phyloP scores from a whole-genome alignment of 768 basidiomycete species.

The Chalciporus piperatus region DNA sequence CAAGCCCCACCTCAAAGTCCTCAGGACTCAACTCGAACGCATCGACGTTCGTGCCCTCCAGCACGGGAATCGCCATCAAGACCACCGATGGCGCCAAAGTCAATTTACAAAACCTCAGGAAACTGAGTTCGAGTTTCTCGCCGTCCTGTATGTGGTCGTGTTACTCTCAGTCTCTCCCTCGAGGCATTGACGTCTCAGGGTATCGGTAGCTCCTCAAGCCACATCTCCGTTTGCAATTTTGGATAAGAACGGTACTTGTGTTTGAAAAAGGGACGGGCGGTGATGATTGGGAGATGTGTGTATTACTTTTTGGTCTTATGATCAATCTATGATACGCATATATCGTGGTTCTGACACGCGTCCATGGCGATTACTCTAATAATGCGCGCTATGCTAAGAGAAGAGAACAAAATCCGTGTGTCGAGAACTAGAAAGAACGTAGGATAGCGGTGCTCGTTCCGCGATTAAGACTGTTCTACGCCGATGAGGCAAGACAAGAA shows the following conservation, averaged over 20 bases:
- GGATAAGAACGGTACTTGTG: constrained; percentile 18
- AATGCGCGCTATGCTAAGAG: no score
- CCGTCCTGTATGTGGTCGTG: constrained; percentile 20
- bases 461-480: no score
- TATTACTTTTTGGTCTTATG: no score
- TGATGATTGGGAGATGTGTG: background rate
- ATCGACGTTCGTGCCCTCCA: constrained; percentile 22
- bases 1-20: background rate
- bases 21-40: constrained; percentile 23
- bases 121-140: constrained; percentile 16
- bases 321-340: background rate
- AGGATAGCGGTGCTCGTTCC: no score
- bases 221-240: constrained; percentile 27
- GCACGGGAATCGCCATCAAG: constrained; percentile 18
- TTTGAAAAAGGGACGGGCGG: constrained; percentile 1
- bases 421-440: no score
- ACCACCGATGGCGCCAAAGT: constrained; percentile 17
- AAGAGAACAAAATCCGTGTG: no score
- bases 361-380: no score
- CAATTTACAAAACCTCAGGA: constrained; percentile 15
- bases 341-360: background rate
- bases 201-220: constrained; percentile 19
- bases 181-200: background rate
- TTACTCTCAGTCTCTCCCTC: no score
- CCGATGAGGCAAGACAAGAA: no score